A percentile compares a stretch with the other conserved stretches of the same genome.
Evolutionary conservation across 345 rosid species (phyloP).

Genomic region (Mallotus nudiflorus): DNA sequence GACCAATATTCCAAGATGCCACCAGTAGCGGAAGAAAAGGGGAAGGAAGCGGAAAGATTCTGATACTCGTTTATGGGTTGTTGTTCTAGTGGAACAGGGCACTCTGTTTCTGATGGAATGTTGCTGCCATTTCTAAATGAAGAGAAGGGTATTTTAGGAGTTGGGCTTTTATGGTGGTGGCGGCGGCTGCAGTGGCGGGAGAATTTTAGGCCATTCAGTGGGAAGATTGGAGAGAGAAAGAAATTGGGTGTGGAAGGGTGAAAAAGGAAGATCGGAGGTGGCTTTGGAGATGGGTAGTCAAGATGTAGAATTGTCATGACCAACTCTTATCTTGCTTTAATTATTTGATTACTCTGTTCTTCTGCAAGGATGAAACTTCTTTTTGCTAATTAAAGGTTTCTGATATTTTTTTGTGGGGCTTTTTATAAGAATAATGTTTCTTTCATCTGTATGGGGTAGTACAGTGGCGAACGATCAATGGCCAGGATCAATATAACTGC

Average conservation of each 20-base stretch:
- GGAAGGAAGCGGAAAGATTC: constrained; percentile 76
- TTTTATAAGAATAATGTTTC: no score
- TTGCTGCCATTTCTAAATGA: constrained; percentile 49
- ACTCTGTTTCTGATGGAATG: constrained; percentile 61
- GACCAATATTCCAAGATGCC: constrained; percentile 56
- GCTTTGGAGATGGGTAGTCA: constrained; percentile 20
- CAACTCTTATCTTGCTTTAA: not conserved
- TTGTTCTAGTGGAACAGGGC: constrained; percentile 84
- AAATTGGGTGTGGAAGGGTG: constrained; percentile 19
- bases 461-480: no score
- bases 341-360: no score
- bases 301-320: constrained; percentile 19
- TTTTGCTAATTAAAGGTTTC: no score
- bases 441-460: no score
- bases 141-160: constrained; percentile 18
- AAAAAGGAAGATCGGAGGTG: constrained; percentile 27
- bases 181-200: constrained; percentile 24
- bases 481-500: no score
- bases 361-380: not conserved
- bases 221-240: not conserved
- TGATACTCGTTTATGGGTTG: constrained; percentile 89
- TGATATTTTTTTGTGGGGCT: no score
- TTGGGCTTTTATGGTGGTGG: no score
- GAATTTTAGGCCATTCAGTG: not conserved
- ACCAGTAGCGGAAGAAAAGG: constrained; percentile 77